Conservation (phyloP, 169 alveolate species). For the Babesia sp. region DNA sequence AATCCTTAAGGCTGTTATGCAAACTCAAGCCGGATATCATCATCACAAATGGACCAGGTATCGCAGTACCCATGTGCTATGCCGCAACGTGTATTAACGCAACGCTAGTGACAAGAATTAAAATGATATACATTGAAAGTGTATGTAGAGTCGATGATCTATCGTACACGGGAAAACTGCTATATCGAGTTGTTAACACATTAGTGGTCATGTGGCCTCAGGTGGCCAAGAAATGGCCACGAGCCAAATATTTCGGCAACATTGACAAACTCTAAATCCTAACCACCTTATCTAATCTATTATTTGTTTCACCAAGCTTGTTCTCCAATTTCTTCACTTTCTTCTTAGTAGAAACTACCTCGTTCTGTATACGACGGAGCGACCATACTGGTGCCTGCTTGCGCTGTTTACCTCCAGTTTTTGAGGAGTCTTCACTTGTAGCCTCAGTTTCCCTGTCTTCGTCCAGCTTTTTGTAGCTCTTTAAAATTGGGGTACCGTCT, state of each 20-base stretch:
- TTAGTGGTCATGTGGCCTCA: conserved; percentile 63
- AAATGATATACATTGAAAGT: conserved; percentile 49
- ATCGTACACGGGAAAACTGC: conserved; percentile 37
- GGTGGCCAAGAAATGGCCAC: conserved; percentile 17
- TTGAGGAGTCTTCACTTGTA: background rate
- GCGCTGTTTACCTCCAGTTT: background rate
- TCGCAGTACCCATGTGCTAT: conserved; percentile 49
- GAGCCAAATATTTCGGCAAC: conserved; percentile 15
- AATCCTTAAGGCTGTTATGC: background rate
- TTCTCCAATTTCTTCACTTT: conserved; percentile 1
- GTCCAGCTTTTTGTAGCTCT: background rate
- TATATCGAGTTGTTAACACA: conserved; percentile 14
- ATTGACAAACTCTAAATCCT: conserved; percentile 19
- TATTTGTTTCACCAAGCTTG: background rate
- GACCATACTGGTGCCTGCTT: conserved; percentile 9
- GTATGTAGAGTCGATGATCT: conserved; percentile 39
- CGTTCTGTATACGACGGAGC: conserved; percentile 2
- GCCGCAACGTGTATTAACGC: conserved; percentile 33
- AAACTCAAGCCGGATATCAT: conserved; percentile 38
- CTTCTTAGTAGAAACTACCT: conserved; percentile 7
- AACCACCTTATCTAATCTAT: conserved; percentile 5
- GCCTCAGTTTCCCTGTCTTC: conserved; percentile 8
- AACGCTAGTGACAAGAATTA: conserved; percentile 18
- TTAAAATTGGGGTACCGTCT: background rate
- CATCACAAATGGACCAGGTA: conserved; percentile 63